Base-by-base conservation (phyloP, 129 eudicot genomes). In the Glebionis coronaria region DNA sequence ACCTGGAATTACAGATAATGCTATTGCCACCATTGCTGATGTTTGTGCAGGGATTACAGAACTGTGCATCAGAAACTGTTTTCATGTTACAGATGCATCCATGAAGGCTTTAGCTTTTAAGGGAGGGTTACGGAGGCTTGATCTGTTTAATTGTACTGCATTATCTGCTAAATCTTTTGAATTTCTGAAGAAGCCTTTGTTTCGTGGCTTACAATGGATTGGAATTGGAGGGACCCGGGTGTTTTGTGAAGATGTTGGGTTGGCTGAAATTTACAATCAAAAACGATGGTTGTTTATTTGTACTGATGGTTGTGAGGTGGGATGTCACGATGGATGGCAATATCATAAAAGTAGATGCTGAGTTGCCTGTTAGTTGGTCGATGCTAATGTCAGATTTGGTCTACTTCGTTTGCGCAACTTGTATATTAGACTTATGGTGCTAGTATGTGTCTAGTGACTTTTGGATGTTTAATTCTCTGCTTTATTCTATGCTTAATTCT, bases 241-340 rank as follows among this genome's bases (percentile, higher is more conserved):
- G 68, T 65, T 20, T 23, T 20, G 45, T 20, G 69, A 70, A 67
- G 73, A 50, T 46, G n/a, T 0, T n/a, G 65, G 13, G 44, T 67
- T 81, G 7, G 73, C 35, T 16, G 74, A 56, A 19, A 62, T 83
- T 68, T 61, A 58, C 65, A 14, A 8, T 40, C 65, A 38, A 56
- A 71, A 85, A 61, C 84, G 74, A 10, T 85, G 82, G 87, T 49
- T 81, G 35, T 76, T 82, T 53, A 29, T 82, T 7, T 89, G 93
- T 63, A 7, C 29, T 4, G 85, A 62, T 44, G 90, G 84, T 29
- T 89, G 93, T 69, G 90, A 89, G 77, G 56, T 89, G 63, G 96
- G 93, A 15, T 89, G 96, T 78, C 82, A 72, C 45, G 96, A 89
- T 81, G 88, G 86, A 49, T 89, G 96, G 96, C 85, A 83, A 45